These are phyloP conservation scores for Trichoderma gracile DNA, from an alignment of 2,329 filamentous ascomycete species.

Conservation along the genomic window DNA sequence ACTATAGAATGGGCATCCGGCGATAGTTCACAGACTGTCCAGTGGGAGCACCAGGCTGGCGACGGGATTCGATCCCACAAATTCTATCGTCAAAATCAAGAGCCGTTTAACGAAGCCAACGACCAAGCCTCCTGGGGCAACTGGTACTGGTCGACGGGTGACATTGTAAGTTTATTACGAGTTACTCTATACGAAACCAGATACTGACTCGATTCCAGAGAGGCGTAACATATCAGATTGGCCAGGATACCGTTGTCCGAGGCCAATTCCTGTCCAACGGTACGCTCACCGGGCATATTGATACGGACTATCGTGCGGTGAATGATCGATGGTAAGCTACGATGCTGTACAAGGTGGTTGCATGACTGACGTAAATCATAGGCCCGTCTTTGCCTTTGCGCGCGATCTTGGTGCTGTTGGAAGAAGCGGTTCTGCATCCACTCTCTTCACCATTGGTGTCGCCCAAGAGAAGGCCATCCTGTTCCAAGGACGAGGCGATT, in stretches of 20 bases:
- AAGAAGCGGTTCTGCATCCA: conserved; percentile 40
- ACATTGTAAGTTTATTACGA: conserved; percentile 35
- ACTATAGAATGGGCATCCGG: conserved; percentile 69
- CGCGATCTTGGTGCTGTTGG: conserved; percentile 57
- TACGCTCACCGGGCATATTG: conserved; percentile 62
- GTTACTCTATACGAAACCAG: background rate
- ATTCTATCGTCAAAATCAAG: conserved; percentile 60
- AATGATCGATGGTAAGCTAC: conserved; percentile 40
- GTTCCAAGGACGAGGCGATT: conserved; percentile 67
- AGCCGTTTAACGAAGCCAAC: conserved; percentile 64
- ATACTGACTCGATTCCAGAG: conserved; percentile 26
- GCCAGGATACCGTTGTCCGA: conserved; percentile 65
- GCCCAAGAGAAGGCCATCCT: conserved; percentile 76
- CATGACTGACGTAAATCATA: conserved; percentile 15
- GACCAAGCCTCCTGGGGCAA: conserved; percentile 82
- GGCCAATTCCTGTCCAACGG: conserved; percentile 65
- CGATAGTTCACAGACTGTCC: conserved; percentile 54
- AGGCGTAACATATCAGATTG: conserved; percentile 67
- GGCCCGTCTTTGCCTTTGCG: conserved; percentile 80
- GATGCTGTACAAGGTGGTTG: background rate
- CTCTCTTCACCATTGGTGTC: conserved; percentile 74
- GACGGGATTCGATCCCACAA: conserved; percentile 63
- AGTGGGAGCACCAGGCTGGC: conserved; percentile 61
- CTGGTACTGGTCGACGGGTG: conserved; percentile 71
- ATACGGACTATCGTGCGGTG: conserved; percentile 57